A percentile compares a stretch with the other conserved stretches of the same genome.
Evolutionary conservation across 2,329 filamentous ascomycete species (phyloP).

Genomic region (Madurella fahalii): DNA sequence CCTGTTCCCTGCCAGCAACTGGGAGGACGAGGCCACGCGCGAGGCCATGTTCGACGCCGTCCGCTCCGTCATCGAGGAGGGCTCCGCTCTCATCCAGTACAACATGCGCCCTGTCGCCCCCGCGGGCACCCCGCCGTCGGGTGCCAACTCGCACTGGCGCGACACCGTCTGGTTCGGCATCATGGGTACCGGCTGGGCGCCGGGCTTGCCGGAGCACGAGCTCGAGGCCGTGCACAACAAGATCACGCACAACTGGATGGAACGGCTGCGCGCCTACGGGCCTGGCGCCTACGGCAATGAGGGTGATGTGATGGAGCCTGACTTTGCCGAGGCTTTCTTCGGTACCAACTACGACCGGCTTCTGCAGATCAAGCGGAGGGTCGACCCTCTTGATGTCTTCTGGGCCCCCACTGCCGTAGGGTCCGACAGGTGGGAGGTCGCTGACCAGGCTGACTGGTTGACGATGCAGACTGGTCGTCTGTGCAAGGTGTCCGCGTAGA

Average conservation of each 20-base stretch:
- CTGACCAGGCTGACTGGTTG: slow-evolving; percentile 18
- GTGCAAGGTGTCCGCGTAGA: slow-evolving; percentile 18
- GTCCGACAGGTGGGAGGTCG: slow-evolving; percentile 20
- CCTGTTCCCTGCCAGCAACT: slow-evolving; percentile 18
- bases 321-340: slow-evolving; percentile 20
- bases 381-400: slow-evolving; percentile 22
- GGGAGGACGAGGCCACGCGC: slow-evolving; percentile 27
- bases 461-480: slow-evolving; percentile 22
- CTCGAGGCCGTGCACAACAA: slow-evolving; percentile 23
- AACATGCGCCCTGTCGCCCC: slow-evolving; percentile 33
- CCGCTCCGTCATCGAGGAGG: slow-evolving; percentile 37
- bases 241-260: slow-evolving; percentile 33
- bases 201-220: slow-evolving; percentile 9
- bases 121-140: slow-evolving; percentile 34
- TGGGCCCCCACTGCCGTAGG: slow-evolving; percentile 24
- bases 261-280: slow-evolving; percentile 12
- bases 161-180: slow-evolving; percentile 37
- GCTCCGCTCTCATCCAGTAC: slow-evolving; percentile 39
- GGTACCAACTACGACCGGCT: slow-evolving; percentile 22
- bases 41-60: slow-evolving; percentile 32
- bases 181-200: slow-evolving; percentile 27
- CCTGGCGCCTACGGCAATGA: slow-evolving; percentile 23
- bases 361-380: slow-evolving; percentile 19
- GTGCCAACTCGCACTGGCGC: slow-evolving; percentile 49
- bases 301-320: slow-evolving; percentile 22